A percentile compares a stretch with the other conserved stretches of the same genome.
These are phyloP conservation scores for Anthoceros angustus DNA, from an alignment of 225 moss, liverwort and hornwort genomes.

Conservation along the genomic window DNA sequence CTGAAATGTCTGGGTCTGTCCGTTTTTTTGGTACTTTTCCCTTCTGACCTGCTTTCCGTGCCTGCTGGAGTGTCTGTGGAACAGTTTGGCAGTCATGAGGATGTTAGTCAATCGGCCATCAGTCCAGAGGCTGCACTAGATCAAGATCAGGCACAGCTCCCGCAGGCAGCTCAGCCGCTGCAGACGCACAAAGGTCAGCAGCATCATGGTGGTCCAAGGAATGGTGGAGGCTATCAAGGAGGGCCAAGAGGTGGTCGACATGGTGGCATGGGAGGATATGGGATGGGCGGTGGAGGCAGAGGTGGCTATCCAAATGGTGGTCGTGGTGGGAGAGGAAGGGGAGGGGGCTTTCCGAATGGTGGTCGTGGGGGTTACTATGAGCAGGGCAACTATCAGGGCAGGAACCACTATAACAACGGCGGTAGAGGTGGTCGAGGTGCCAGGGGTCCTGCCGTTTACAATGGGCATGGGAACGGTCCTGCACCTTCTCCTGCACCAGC, in stretches of 20 bases:
- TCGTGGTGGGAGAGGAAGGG: conserved; percentile 43
- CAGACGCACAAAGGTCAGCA: conserved; percentile 19
- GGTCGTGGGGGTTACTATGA: conserved; percentile 64
- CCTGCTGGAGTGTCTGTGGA: background rate
- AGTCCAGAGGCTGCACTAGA: conserved; percentile 19
- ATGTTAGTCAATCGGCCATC: conserved; percentile 22
- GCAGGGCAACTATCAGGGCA: conserved; percentile 49
- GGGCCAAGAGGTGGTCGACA: conserved; percentile 10
- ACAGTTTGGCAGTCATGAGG: conserved; percentile 40
- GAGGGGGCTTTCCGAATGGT: conserved; percentile 49
- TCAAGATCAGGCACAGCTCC: conserved; percentile 19
- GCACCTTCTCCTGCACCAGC: conserved; percentile 21
- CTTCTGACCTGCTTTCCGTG: background rate
- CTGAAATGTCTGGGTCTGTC: background rate
- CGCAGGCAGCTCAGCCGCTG: conserved; percentile 17
- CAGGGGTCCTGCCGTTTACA: conserved; percentile 28
- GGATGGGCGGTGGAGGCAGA: conserved; percentile 34
- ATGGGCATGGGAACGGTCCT: conserved; percentile 40
- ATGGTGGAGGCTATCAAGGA: conserved; percentile 46
- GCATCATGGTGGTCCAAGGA: conserved; percentile 19
- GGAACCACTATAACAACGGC: conserved; percentile 39
- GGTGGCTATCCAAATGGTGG: conserved; percentile 46
- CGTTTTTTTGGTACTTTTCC: background rate
- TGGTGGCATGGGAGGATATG: conserved; percentile 24
- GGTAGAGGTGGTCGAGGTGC: conserved; percentile 44